phyloP scores from a whole-genome alignment of 495 filamentous ascomycete species.

The Aspergillus biplanus region DNA sequence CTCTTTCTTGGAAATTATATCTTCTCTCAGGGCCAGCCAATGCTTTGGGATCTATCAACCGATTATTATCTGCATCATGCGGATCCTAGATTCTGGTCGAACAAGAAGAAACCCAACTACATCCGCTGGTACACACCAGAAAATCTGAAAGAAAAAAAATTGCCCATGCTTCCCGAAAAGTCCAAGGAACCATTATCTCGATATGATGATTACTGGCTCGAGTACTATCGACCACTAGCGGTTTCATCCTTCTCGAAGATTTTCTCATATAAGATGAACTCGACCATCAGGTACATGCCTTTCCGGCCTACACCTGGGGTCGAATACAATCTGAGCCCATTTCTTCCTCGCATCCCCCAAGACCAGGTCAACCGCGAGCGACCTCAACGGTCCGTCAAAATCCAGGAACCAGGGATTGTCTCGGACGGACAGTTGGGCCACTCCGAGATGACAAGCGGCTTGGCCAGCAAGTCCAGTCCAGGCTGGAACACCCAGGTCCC shows the following conservation, averaged over 20 bases:
- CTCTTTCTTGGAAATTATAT: slow-evolving; percentile 97
- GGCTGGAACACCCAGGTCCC: slow-evolving; percentile 26
- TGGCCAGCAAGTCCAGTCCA: not conserved
- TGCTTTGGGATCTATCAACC: slow-evolving; percentile 95
- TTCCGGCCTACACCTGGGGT: slow-evolving; percentile 69
- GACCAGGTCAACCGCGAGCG: slow-evolving; percentile 44
- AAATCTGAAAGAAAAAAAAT: slow-evolving; percentile 62
- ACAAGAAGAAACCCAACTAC: slow-evolving; percentile 67
- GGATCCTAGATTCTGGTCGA: slow-evolving; percentile 73
- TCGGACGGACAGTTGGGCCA: slow-evolving; percentile 17
- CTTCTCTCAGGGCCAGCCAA: slow-evolving; percentile 85
- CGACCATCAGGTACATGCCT: slow-evolving; percentile 77
- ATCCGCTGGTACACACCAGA: slow-evolving; percentile 88
- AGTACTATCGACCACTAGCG: slow-evolving; percentile 88
- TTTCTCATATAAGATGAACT: slow-evolving; percentile 89
- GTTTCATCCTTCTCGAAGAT: slow-evolving; percentile 87
- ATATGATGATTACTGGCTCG: slow-evolving; percentile 97
- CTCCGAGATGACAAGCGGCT: slow-evolving; percentile 6
- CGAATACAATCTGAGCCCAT: slow-evolving; percentile 80
- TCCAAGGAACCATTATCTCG: slow-evolving; percentile 62
- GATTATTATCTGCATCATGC: slow-evolving; percentile 97
- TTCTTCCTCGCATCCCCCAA: slow-evolving; percentile 67
- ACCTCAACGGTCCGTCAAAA: slow-evolving; percentile 47
- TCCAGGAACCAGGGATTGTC: slow-evolving; percentile 43
- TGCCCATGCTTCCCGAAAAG: slow-evolving; percentile 55